phyloP scores from a whole-genome alignment of 2,329 filamentous ascomycete genomes.

The Penicillium janthinellum region DNA sequence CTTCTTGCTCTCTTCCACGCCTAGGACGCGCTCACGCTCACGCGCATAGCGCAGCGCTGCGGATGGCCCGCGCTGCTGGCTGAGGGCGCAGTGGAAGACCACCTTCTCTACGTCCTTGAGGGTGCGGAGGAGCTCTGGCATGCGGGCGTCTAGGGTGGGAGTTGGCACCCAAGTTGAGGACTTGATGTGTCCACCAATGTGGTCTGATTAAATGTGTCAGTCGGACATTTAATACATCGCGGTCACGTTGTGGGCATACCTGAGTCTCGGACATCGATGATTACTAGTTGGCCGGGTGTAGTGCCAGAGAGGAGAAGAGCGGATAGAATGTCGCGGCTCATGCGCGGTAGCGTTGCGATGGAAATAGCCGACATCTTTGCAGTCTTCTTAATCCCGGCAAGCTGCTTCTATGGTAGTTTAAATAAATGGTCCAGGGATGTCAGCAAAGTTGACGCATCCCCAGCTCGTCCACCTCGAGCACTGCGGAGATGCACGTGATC shows the following conservation, averaged over 20 bases:
- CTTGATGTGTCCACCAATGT: slow-evolving; percentile 86
- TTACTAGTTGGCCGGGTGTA: slow-evolving; percentile 57
- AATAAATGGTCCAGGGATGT: not conserved
- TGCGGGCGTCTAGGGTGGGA: slow-evolving; percentile 69
- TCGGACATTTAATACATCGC: not conserved
- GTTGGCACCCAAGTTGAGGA: slow-evolving; percentile 76
- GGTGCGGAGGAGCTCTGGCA: slow-evolving; percentile 79
- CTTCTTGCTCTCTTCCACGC: slow-evolving; percentile 42
- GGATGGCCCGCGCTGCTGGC: slow-evolving; percentile 83
- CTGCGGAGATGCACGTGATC: slow-evolving; percentile 25
- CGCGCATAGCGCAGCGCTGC: slow-evolving; percentile 74
- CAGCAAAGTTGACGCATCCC: slow-evolving; percentile 3
- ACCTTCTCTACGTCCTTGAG: slow-evolving; percentile 78
- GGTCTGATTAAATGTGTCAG: slow-evolving; percentile 57
- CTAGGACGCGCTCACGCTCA: slow-evolving; percentile 62
- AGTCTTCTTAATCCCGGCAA: too few relatives aligned
- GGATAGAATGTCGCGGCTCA: slow-evolving; percentile 70
- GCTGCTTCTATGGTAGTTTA: not conserved
- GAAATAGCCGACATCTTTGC: slow-evolving; percentile 55
- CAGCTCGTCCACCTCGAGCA: not conserved
- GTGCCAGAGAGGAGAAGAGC: slow-evolving; percentile 60
- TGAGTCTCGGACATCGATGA: slow-evolving; percentile 88
- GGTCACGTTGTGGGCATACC: slow-evolving; percentile 49
- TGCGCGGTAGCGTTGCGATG: slow-evolving; percentile 65
- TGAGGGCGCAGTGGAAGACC: slow-evolving; percentile 91